phyloP scores from a whole-genome alignment of 495 filamentous ascomycete genomes.

The Penicillium coffeae region DNA sequence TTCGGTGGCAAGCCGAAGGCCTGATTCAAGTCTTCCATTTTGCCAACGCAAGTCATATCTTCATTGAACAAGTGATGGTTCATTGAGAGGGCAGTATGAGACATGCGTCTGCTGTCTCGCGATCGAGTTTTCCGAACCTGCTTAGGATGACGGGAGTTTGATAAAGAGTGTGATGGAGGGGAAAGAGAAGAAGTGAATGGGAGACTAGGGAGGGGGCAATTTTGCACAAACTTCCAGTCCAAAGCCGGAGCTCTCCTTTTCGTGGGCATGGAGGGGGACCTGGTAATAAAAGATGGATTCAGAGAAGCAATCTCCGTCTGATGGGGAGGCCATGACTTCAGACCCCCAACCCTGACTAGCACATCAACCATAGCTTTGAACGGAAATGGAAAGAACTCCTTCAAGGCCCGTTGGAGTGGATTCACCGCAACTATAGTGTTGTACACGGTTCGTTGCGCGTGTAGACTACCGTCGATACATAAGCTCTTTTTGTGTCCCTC shows the following conservation, averaged over 20 bases:
- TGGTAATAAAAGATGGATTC: constrained; percentile 4
- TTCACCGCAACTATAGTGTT: constrained; percentile 27
- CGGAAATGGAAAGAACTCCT: neutral
- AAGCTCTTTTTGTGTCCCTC: constrained; percentile 9
- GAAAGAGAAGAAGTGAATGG: no score
- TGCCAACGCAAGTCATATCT: neutral
- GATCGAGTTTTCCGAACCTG: neutral
- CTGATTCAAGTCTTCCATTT: neutral
- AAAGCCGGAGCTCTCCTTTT: neutral
- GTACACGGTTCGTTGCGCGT: constrained; percentile 30
- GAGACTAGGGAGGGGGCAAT: neutral
- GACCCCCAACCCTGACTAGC: constrained; percentile 7
- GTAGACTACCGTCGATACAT: constrained; percentile 19
- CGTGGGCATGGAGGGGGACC: neutral
- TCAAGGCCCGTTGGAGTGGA: constrained; percentile 1
- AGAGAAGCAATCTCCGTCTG: constrained; percentile 5
- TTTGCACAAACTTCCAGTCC: neutral
- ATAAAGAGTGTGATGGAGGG: neutral
- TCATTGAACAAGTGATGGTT: neutral
- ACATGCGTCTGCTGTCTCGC: neutral
- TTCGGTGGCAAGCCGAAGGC: neutral
- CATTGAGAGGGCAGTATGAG: neutral
- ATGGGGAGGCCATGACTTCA: constrained; percentile 8
- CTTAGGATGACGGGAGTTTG: neutral
- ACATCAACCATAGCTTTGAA: constrained; percentile 17